Conservation (phyloP, 1,284 basidiomycete species). For the Agaricales sp. region DNA sequence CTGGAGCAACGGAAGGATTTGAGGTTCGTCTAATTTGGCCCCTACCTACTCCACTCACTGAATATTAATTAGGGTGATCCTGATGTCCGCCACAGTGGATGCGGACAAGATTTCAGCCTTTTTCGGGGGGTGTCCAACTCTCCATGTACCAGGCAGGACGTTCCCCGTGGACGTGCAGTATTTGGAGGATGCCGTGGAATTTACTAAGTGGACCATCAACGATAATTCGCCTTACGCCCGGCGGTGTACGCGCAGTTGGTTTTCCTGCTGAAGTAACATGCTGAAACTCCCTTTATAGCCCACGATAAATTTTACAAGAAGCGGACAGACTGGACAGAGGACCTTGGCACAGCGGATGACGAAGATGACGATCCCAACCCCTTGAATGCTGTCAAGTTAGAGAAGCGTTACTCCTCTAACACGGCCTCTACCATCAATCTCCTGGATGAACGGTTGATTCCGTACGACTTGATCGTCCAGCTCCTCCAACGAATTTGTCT, state of each 20-base stretch:
- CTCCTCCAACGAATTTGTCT: conserved; percentile 86
- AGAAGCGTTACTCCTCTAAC: conserved; percentile 60
- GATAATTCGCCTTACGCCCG: conserved; percentile 81
- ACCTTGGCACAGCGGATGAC: conserved; percentile 44
- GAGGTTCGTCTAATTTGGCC: conserved; percentile 40
- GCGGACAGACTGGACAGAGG: conserved; percentile 68
- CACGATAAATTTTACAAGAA: conserved; percentile 61
- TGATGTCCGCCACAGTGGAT: conserved; percentile 98
- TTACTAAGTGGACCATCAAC: conserved; percentile 77
- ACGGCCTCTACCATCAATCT: conserved; percentile 80
- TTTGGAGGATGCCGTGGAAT: conserved; percentile 90
- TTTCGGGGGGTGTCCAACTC: conserved; percentile 84
- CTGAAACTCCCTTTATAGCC: conserved; percentile 15
- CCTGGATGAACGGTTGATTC: conserved; percentile 84
- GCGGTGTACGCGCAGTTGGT: conserved; percentile 34
- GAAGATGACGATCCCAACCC: conserved; percentile 63
- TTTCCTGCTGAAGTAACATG: conserved; percentile 4
- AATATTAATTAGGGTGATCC: conserved; percentile 56
- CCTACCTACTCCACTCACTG: conserved; percentile 2
- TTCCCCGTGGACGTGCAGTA: conserved; percentile 89
- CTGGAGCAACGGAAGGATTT: conserved; percentile 73
- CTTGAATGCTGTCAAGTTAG: conserved; percentile 41
- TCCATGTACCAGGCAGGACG: conserved; percentile 92
- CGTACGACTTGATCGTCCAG: conserved; percentile 83
- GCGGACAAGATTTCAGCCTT: conserved; percentile 90